Percentiles rank a stretch among this genome's conserved stretches.
These are phyloP conservation scores for Phoma herbarum DNA, from an alignment of 2,329 filamentous ascomycete species.

Conservation along the genomic window DNA sequence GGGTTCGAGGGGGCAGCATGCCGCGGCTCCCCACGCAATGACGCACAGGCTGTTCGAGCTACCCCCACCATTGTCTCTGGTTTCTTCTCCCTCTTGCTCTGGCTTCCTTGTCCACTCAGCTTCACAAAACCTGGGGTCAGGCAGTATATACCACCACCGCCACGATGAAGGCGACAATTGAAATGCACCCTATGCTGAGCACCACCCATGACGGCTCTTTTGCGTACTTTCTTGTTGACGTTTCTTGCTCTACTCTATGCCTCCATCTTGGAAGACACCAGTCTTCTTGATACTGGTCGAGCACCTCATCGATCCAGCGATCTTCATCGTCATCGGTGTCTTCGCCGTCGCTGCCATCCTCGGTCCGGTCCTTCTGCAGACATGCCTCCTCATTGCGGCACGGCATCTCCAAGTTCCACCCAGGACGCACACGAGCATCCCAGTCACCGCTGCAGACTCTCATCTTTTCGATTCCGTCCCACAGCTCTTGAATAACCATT, in stretches of 20 bases:
- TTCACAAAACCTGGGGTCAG: not conserved
- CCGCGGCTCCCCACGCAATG: constrained; percentile 13
- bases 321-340: not conserved
- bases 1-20: constrained; percentile 3
- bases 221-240: not conserved
- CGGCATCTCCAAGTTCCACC: constrained; percentile 18
- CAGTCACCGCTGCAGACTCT: constrained; percentile 83
- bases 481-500: constrained; percentile 79
- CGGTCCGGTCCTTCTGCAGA: not conserved
- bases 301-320: constrained; percentile 3
- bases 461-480: constrained; percentile 76
- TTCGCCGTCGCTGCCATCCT: constrained; percentile 10
- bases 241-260: constrained; percentile 8
- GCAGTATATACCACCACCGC: constrained; percentile 7
- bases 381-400: constrained; percentile 8
- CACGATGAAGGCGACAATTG: constrained; percentile 4
- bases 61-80: not conserved
- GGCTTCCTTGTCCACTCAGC: no score
- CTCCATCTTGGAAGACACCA: constrained; percentile 22
- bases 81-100: no score
- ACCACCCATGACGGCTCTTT: constrained; percentile 10
- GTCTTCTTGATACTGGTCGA: constrained; percentile 6
- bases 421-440: constrained; percentile 28
- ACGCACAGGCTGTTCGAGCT: constrained; percentile 5
- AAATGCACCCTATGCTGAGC: constrained; percentile 6